These are phyloP conservation scores for Saccharomycopsis olivae DNA, from an alignment of 805 yeast genomes.

Conservation along the genomic window DNA sequence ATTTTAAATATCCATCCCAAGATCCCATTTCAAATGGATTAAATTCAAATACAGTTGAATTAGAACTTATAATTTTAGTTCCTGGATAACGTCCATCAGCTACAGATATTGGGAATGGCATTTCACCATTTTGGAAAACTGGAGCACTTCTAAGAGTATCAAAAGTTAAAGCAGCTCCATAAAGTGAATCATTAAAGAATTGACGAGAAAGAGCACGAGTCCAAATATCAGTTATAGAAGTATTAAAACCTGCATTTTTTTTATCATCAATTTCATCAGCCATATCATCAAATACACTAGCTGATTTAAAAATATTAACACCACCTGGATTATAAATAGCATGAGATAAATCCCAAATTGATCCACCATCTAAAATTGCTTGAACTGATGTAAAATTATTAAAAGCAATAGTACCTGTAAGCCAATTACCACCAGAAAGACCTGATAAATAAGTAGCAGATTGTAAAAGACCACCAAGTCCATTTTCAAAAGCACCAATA, in stretches of 20 bases:
- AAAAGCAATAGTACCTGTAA: conserved; percentile 53
- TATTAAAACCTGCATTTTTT: conserved; percentile 52
- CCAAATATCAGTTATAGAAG: conserved; percentile 72
- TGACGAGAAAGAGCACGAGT: conserved; percentile 66
- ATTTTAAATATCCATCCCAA: conserved; percentile 6
- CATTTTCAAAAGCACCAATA: conserved; percentile 37
- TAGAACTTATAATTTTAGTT: conserved; percentile 40
- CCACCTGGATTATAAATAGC: conserved; percentile 59
- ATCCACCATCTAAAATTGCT: conserved; percentile 35
- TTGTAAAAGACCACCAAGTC: conserved; percentile 68
- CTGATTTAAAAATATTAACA: conserved; percentile 35
- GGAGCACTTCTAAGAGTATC: conserved; percentile 48
- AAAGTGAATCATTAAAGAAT: conserved; percentile 50
- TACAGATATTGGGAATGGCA: conserved; percentile 65
- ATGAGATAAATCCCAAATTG: conserved; percentile 60
- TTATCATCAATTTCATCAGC: conserved; percentile 42
- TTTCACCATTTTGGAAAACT: conserved; percentile 47
- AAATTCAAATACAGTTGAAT: conserved; percentile 59
- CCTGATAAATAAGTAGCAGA: conserved; percentile 64
- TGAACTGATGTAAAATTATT: conserved; percentile 69
- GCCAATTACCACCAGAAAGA: conserved; percentile 81
- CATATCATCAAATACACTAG: conserved; percentile 43
- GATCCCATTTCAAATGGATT: conserved; percentile 31
- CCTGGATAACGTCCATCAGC: conserved; percentile 61
- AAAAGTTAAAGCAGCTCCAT: conserved; percentile 55